A percentile compares a stretch with the other conserved stretches of the same genome.
Evolutionary conservation across 2,329 filamentous ascomycete genomes (phyloP).

Genomic region (Fusarium armeniacum): DNA sequence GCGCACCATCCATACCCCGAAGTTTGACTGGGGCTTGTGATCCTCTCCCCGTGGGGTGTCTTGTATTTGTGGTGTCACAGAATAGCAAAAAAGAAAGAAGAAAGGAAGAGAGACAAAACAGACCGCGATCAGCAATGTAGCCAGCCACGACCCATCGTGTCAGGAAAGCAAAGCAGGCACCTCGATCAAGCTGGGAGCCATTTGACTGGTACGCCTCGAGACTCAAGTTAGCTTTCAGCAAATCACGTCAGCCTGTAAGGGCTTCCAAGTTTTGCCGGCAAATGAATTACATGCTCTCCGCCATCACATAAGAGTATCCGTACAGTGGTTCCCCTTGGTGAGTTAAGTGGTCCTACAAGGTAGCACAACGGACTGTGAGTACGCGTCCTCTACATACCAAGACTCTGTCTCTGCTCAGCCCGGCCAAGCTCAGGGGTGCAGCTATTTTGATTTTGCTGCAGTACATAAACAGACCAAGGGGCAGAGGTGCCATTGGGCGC

Average conservation of each 20-base stretch:
- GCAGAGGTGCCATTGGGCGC: conserved; percentile 31
- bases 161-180: conserved; percentile 4
- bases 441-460: conserved; percentile 26
- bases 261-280: conserved; percentile 24
- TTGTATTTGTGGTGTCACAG: conserved; percentile 32
- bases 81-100: conserved; percentile 31
- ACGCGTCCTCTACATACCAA: conserved; percentile 35
- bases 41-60: conserved; percentile 29
- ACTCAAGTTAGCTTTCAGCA: conserved; percentile 10
- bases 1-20: conserved; percentile 27
- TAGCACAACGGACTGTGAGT: conserved; percentile 29
- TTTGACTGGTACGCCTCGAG: conserved; percentile 33
- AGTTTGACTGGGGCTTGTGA: conserved; percentile 23
- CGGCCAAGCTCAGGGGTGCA: conserved; percentile 34
- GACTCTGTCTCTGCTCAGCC: conserved; percentile 30
- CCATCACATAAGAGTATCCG: conserved; percentile 12
- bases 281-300: conserved; percentile 3
- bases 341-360: conserved; percentile 23
- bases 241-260: conserved; percentile 41
- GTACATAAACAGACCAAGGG: conserved; percentile 13
- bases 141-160: neutral
- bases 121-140: conserved; percentile 13
- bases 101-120: conserved; percentile 3
- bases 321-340: conserved; percentile 16
- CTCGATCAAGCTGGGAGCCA: neutral